Evolutionary conservation across 148 eudicot species (phyloP).

Genomic region (Rhododendron vialii): DNA sequence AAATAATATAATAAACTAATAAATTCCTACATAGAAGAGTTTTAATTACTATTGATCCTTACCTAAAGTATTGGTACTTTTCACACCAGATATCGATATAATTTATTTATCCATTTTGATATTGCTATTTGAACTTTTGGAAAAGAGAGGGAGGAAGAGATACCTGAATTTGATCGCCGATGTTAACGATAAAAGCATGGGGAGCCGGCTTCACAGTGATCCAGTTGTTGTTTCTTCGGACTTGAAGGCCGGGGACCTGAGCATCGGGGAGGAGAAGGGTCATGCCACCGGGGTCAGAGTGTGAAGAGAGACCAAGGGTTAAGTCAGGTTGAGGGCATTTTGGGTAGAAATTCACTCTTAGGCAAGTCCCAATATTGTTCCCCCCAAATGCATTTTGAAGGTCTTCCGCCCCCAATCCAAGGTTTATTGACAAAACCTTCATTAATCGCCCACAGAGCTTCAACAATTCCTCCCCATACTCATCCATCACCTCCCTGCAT

Average conservation of each 20-base stretch:
- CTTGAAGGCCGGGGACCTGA: conserved; percentile 76
- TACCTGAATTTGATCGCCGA: conserved; percentile 95
- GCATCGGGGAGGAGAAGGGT: conserved; percentile 76
- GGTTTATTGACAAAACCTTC: conserved; percentile 57
- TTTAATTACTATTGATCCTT: neutral
- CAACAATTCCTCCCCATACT: conserved; percentile 56
- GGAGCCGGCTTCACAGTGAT: conserved; percentile 75
- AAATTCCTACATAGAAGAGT: neutral
- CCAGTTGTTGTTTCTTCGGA: conserved; percentile 56
- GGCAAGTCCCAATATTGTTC: conserved; percentile 59
- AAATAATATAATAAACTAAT: neutral
- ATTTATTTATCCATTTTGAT: neutral
- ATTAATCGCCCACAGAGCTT: conserved; percentile 54
- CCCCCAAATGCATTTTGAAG: conserved; percentile 87
- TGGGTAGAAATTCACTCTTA: conserved; percentile 74
- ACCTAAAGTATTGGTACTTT: neutral
- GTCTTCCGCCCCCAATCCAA: conserved; percentile 52
- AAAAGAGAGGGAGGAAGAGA: neutral
- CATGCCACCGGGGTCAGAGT: conserved; percentile 94
- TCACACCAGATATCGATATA: neutral
- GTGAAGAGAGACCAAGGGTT: conserved; percentile 75
- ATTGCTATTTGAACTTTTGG: neutral
- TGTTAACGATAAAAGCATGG: conserved; percentile 80
- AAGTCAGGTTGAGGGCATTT: conserved; percentile 95
- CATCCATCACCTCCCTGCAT: conserved; percentile 63